These are phyloP conservation scores for Stellera chamaejasme DNA, from an alignment of 345 rosid species.

Conservation along the genomic window DNA sequence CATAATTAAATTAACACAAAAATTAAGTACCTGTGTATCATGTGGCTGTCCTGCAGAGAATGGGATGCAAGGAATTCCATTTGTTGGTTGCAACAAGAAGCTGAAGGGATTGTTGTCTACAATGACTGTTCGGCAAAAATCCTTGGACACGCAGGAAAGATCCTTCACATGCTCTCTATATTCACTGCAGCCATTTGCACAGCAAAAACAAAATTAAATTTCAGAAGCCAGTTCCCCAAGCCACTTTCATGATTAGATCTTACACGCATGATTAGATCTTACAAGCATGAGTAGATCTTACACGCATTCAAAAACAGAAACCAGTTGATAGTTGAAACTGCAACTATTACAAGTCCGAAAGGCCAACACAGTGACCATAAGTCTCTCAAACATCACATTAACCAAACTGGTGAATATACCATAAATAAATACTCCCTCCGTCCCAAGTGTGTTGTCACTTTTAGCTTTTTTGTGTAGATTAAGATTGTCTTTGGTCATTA, in stretches of 20 bases:
- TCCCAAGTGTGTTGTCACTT: too few relatives aligned
- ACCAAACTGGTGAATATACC: too few relatives aligned
- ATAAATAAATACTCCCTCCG: too few relatives aligned
- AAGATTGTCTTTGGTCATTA: too few relatives aligned
- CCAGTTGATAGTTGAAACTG: background rate
- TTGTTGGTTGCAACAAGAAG: conserved; percentile 84
- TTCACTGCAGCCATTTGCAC: conserved; percentile 37
- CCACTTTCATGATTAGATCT: background rate
- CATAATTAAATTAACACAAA: background rate
- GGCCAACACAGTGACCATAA: background rate
- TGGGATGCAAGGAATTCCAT: conserved; percentile 95
- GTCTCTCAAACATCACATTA: too few relatives aligned
- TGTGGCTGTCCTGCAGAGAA: conserved; percentile 76
- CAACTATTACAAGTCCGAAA: background rate
- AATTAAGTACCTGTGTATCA: conserved; percentile 55
- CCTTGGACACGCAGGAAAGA: conserved; percentile 64
- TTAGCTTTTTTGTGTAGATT: too few relatives aligned
- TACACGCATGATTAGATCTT: background rate
- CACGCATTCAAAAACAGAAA: background rate
- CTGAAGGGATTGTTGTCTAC: conserved; percentile 98
- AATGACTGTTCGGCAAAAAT: conserved; percentile 69
- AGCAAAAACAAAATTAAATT: background rate
- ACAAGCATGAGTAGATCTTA: background rate
- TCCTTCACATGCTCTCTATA: conserved; percentile 92
- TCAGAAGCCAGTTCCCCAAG: background rate